Conservation (phyloP, 208 protist species). For the Lotmaria passim region DNA sequence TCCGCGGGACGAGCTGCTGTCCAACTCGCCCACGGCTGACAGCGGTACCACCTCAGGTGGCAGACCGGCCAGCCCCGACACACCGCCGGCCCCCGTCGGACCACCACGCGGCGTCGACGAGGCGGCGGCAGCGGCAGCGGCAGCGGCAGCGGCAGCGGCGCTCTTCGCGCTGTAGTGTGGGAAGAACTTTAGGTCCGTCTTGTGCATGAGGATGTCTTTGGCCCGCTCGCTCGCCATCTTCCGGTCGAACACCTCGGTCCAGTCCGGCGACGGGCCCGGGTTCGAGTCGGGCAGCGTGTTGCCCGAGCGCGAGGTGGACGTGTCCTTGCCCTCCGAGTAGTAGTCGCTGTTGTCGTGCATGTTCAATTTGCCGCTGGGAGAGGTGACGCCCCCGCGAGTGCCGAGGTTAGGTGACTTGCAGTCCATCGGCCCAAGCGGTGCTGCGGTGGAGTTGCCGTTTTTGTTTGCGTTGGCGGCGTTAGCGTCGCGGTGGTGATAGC, state of each 20-base stretch:
- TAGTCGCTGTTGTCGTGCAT: neutral
- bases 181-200: conserved; percentile 28
- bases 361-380: neutral
- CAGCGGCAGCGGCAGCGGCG: conserved; percentile 12
- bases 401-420: neutral
- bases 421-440: neutral
- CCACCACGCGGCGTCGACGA: neutral
- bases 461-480: conserved; percentile 2
- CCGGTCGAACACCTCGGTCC: conserved; percentile 36
- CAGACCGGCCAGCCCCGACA: neutral
- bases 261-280: conserved; percentile 16
- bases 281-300: conserved; percentile 27
- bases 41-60: conserved; percentile 25
- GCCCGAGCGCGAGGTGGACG: conserved; percentile 12
- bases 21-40: conserved; percentile 33
- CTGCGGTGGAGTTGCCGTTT: neutral
- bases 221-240: conserved; percentile 37
- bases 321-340: conserved; percentile 17
- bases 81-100: neutral
- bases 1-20: conserved; percentile 36
- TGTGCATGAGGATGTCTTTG: conserved; percentile 44
- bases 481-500: neutral
- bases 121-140: conserved; percentile 2
- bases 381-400: neutral
- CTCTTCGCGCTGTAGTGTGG: conserved; percentile 21